A percentile compares a stretch with the other conserved stretches of the same genome.
phyloP scores from a whole-genome alignment of 495 filamentous ascomycete species.

The Hypoxylon cercidicola region DNA sequence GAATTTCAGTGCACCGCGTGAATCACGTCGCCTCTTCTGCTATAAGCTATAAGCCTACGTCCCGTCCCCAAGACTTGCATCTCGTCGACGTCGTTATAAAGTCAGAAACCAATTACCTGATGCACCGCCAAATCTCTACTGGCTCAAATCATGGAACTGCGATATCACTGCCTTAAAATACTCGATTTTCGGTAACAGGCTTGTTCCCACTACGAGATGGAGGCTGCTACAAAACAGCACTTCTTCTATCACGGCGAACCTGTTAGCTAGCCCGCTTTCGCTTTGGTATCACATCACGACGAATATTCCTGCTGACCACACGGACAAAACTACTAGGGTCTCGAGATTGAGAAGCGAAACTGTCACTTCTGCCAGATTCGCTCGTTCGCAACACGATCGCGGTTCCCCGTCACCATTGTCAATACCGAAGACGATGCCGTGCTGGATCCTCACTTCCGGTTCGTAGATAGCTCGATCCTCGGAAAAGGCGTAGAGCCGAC shows the following conservation, averaged over 20 bases:
- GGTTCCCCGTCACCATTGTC: slow-evolving; percentile 57
- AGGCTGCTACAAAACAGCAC: slow-evolving; percentile 48
- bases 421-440: slow-evolving; percentile 57
- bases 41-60: not conserved
- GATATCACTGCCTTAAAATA: not conserved
- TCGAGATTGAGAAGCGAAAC: slow-evolving; percentile 40
- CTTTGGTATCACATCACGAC: not conserved
- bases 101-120: not conserved
- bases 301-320: not conserved
- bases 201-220: slow-evolving; percentile 43
- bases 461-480: slow-evolving; percentile 61
- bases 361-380: slow-evolving; percentile 66
- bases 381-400: slow-evolving; percentile 52
- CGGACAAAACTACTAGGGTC: slow-evolving; percentile 17
- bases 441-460: slow-evolving; percentile 62
- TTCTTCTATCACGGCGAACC: slow-evolving; percentile 55
- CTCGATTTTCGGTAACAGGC: slow-evolving; percentile 22
- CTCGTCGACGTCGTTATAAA: not conserved
- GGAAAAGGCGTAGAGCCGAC: slow-evolving; percentile 56
- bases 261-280: slow-evolving; percentile 36
- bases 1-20: not conserved
- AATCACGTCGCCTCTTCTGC: not conserved
- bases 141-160: slow-evolving; percentile 23
- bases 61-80: not conserved
- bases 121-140: not conserved